phyloP scores from a whole-genome alignment of 164 flowering plant species.

The Stephania yunnanensis region DNA sequence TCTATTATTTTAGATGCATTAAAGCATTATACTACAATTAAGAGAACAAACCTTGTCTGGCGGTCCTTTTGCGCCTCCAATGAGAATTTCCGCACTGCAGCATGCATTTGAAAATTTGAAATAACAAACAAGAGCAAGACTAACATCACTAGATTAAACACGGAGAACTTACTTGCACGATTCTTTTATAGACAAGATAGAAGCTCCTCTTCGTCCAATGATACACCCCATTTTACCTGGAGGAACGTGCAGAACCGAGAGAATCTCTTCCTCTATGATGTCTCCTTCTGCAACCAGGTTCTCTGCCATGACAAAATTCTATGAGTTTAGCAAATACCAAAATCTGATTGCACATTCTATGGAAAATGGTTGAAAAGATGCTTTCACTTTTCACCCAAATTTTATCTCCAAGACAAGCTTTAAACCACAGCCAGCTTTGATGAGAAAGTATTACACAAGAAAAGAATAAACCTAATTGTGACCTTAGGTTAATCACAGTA shows the following conservation, averaged over 20 bases:
- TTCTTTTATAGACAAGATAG: constrained; percentile 69
- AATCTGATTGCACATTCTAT: too few species aligned
- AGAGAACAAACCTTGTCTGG: constrained; percentile 75
- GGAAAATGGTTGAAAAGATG: neutral
- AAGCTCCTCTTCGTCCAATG: constrained; percentile 76
- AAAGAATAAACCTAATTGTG: neutral
- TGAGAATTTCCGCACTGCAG: constrained; percentile 83
- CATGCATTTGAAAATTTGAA: constrained; percentile 12
- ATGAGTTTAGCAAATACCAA: neutral
- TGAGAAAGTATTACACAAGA: neutral
- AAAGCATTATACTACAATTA: too few species aligned
- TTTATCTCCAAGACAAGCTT: neutral
- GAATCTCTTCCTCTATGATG: constrained; percentile 68
- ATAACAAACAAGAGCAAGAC: neutral
- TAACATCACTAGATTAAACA: neutral
- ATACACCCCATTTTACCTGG: constrained; percentile 84
- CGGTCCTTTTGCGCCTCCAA: constrained; percentile 90
- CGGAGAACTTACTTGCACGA: constrained; percentile 65
- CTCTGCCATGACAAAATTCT: constrained; percentile 27
- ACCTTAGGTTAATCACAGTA: neutral
- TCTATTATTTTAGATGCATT: neutral
- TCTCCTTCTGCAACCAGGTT: constrained; percentile 35
- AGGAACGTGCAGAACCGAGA: constrained; percentile 83
- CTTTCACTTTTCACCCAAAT: neutral
- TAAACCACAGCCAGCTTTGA: neutral